These are phyloP conservation scores for Ormosia emarginata DNA, from an alignment of 306 rosid genomes.

Conservation along the genomic window DNA sequence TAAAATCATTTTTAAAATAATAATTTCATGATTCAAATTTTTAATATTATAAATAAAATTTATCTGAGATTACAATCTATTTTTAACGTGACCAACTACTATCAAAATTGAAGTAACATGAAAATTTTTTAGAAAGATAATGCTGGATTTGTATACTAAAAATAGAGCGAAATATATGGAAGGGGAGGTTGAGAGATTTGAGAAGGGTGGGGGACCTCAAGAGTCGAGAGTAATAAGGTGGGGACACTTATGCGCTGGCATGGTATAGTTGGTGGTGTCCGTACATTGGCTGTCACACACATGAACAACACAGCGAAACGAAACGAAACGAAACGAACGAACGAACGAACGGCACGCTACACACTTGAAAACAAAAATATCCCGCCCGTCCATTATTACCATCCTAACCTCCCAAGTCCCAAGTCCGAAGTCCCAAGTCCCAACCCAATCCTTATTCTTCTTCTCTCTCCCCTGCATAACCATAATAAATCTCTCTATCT, in stretches of 20 bases:
- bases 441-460: too few relatives aligned
- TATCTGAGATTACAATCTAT: too few relatives aligned
- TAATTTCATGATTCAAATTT: too few relatives aligned
- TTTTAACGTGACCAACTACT: too few relatives aligned
- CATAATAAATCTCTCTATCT: too few relatives aligned
- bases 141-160: not conserved
- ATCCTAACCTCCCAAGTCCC: conserved; percentile 27
- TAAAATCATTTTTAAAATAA: too few relatives aligned
- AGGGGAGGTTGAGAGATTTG: not conserved
- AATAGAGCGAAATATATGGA: not conserved
- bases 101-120: too few relatives aligned
- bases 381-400: conserved; percentile 48
- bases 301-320: not conserved
- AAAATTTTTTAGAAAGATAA: not conserved
- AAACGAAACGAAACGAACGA: too few relatives aligned
- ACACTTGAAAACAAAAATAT: not conserved
- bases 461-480: too few relatives aligned
- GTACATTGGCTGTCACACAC: not conserved
- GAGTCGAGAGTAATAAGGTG: not conserved
- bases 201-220: not conserved
- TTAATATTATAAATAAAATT: too few relatives aligned
- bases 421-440: too few relatives aligned
- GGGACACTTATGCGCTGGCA: not conserved
- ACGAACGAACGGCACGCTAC: too few relatives aligned
- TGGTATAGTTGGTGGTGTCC: not conserved